Evolutionary conservation across 2,329 filamentous ascomycete genomes (phyloP).

Genomic region (Fusarium circinatum): DNA sequence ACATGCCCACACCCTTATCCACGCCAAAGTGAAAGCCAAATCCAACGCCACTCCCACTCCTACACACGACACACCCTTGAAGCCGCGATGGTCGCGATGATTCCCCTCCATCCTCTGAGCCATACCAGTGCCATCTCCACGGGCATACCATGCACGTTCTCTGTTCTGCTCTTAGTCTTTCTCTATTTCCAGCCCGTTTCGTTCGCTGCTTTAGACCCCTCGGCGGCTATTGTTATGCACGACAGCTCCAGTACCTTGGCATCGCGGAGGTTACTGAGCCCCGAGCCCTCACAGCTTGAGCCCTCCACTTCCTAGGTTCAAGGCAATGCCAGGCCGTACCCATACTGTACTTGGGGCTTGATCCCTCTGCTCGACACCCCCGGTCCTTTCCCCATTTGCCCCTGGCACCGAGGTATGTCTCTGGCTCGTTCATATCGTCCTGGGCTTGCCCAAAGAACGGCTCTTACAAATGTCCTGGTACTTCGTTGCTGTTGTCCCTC

Average conservation of each 20-base stretch:
- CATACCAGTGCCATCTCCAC: conserved; percentile 36
- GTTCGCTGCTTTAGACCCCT: conserved; percentile 30
- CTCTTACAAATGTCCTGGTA: conserved; percentile 35
- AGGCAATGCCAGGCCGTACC: conserved; percentile 32
- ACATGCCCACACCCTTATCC: conserved; percentile 9
- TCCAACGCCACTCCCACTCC: conserved; percentile 14
- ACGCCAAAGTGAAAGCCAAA: conserved; percentile 5
- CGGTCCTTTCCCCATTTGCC: conserved; percentile 10
- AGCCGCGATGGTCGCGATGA: conserved; percentile 20
- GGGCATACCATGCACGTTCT: conserved; percentile 36
- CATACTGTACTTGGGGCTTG: conserved; percentile 33
- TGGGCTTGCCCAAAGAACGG: conserved; percentile 38
- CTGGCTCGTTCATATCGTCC: conserved; percentile 29
- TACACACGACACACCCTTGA: conserved; percentile 28
- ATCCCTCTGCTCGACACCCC: conserved; percentile 32
- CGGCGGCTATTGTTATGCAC: conserved; percentile 48
- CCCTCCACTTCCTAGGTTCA: conserved; percentile 30
- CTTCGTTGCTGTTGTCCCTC: conserved; percentile 15
- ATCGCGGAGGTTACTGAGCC: conserved; percentile 15
- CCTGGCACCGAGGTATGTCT: conserved; percentile 32
- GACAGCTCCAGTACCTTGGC: conserved; percentile 41
- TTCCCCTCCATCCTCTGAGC: conserved; percentile 10
- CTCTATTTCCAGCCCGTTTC: conserved; percentile 34
- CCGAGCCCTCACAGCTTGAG: conserved; percentile 4
- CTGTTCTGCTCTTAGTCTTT: conserved; percentile 24